Conservation (phyloP, 129 eudicot species). For the Scalesia atractyloides region DNA sequence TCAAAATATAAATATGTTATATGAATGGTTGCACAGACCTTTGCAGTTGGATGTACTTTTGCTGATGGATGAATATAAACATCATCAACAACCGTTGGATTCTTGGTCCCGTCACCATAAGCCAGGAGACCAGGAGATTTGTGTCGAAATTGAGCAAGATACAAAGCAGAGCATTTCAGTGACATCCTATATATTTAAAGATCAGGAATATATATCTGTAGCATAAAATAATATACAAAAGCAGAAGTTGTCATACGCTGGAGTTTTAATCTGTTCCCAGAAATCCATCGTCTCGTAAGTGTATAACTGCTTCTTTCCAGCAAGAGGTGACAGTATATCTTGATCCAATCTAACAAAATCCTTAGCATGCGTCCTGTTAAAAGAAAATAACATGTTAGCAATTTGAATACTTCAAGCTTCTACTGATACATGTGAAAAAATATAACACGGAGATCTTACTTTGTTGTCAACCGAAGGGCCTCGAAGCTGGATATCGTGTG, state of each 20-base stretch:
- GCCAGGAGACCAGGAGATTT: conserved; percentile 78
- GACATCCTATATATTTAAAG: conserved; percentile 62
- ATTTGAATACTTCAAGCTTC: background rate
- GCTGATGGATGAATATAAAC: conserved; percentile 98
- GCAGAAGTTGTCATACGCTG: conserved; percentile 55
- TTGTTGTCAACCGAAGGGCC: conserved; percentile 70
- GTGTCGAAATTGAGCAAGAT: conserved; percentile 65
- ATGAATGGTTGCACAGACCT: conserved; percentile 40
- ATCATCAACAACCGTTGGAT: conserved; percentile 69
- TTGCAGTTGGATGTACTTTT: conserved; percentile 91
- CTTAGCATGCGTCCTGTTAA: conserved; percentile 61
- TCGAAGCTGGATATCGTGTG: conserved; percentile 68
- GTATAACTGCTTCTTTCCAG: conserved; percentile 92
- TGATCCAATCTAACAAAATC: conserved; percentile 96
- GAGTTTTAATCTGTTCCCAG: conserved; percentile 98
- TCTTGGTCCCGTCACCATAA: conserved; percentile 73
- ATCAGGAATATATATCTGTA: background rate
- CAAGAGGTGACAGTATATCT: conserved; percentile 93
- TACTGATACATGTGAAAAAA: background rate
- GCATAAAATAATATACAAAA: background rate
- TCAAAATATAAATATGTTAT: background rate
- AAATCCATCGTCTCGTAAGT: conserved; percentile 90
- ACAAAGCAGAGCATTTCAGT: conserved; percentile 75
- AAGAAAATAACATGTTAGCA: conserved; percentile 19
- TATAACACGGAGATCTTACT: conserved; percentile 41